A percentile compares a stretch with the other conserved stretches of the same genome.
These are phyloP conservation scores for Plasmodium relictum DNA, from an alignment of 169 alveolate species.

Conservation along the genomic window DNA sequence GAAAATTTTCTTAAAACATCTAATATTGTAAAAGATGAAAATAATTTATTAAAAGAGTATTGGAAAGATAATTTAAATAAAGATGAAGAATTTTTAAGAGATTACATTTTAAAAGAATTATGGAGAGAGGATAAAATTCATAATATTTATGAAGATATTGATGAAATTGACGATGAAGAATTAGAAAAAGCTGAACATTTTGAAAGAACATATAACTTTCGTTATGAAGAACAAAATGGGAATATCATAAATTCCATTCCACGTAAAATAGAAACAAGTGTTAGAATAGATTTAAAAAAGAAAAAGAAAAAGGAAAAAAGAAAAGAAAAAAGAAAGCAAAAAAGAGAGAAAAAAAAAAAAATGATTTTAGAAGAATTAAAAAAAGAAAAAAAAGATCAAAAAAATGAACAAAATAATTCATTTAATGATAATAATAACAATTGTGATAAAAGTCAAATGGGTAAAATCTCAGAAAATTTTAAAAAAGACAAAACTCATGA, in stretches of 20 bases:
- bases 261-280: conserved; percentile 44
- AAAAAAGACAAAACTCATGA: not conserved
- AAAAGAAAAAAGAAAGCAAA: conserved; percentile 27
- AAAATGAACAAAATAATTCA: conserved; percentile 1
- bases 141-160: conserved; percentile 75
- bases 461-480: not conserved
- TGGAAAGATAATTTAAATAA: conserved; percentile 78
- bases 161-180: conserved; percentile 83
- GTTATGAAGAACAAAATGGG: conserved; percentile 58
- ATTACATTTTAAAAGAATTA: conserved; percentile 85
- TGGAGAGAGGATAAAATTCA: conserved; percentile 85
- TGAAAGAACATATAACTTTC: conserved; percentile 83
- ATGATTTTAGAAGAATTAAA: conserved; percentile 19
- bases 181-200: conserved; percentile 82
- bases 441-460: not conserved
- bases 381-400: conserved; percentile 10
- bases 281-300: conserved; percentile 32
- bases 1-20: conserved; percentile 61
- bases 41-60: conserved; percentile 72
- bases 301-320: conserved; percentile 50
- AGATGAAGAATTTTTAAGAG: conserved; percentile 86
- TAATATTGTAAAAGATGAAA: conserved; percentile 42
- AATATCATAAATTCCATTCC: conserved; percentile 39
- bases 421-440: not conserved
- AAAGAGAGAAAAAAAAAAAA: conserved; percentile 13